Evolutionary conservation across 768 basidiomycete genomes (phyloP).

Genomic region (Amanita pallidorosea): DNA sequence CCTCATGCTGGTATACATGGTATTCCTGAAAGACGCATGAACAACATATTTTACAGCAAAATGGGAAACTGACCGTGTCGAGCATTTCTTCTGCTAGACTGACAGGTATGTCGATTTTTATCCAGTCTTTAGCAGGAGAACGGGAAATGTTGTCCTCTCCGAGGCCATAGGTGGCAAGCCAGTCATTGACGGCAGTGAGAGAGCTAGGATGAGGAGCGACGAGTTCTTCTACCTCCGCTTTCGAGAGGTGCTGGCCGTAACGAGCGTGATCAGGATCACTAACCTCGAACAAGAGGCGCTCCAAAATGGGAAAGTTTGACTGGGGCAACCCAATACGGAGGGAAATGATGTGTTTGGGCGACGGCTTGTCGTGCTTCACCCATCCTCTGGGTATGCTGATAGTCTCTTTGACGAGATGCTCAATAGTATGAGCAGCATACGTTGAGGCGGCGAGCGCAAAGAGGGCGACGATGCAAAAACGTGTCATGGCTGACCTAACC

Average conservation of each 20-base stretch:
- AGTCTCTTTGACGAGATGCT: constrained; percentile 18
- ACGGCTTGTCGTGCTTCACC: constrained; percentile 31
- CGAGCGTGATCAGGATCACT: constrained; percentile 42
- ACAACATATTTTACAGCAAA: background rate
- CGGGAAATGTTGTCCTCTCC: constrained; percentile 30
- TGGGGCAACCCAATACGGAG: constrained; percentile 51
- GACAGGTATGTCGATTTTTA: constrained; percentile 49
- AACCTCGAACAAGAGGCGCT: constrained; percentile 42
- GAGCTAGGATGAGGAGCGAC: constrained; percentile 50
- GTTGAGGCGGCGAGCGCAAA: constrained; percentile 10
- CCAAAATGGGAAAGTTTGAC: constrained; percentile 34
- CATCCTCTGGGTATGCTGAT: constrained; percentile 38
- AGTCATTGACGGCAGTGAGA: constrained; percentile 41
- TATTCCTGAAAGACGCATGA: constrained; percentile 24
- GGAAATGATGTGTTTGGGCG: constrained; percentile 32
- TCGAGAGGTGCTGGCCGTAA: constrained; percentile 47
- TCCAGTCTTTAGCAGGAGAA: constrained; percentile 59
- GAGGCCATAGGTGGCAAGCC: constrained; percentile 50
- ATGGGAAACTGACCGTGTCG: constrained; percentile 28
- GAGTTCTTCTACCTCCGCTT: constrained; percentile 53
- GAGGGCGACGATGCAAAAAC: constrained; percentile 2
- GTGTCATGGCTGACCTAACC: background rate
- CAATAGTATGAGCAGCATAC: constrained; percentile 10
- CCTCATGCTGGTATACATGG: constrained; percentile 37
- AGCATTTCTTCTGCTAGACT: constrained; percentile 58